Evolutionary conservation across 257 asterid species (phyloP).

Genomic region (Buddleja alternifolia): DNA sequence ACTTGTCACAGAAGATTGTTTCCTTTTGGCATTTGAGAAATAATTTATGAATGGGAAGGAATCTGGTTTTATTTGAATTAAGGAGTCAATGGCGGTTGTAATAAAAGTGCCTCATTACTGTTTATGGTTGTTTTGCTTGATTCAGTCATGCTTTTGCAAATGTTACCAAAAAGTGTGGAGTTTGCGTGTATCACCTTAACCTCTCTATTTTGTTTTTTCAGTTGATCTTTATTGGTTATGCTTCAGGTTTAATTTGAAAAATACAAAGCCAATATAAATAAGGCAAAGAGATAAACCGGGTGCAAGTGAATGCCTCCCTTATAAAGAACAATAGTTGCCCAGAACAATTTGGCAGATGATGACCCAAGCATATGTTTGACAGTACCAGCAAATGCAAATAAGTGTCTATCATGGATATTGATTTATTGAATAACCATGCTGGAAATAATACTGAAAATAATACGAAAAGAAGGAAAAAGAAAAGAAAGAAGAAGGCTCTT

Average conservation of each 20-base stretch:
- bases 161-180: slow-evolving; percentile 1
- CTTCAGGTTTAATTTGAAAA: slow-evolving; percentile 26
- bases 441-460: slow-evolving; percentile 17
- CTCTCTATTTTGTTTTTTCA: not conserved
- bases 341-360: slow-evolving; percentile 23
- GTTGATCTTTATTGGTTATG: slow-evolving; percentile 11
- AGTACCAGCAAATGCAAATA: slow-evolving; percentile 7
- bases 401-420: slow-evolving; percentile 18
- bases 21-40: not conserved
- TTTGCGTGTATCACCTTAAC: not conserved
- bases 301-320: slow-evolving; percentile 10
- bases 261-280: not conserved
- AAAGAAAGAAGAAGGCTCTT: slow-evolving; percentile 28
- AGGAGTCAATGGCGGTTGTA: not conserved
- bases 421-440: slow-evolving; percentile 18
- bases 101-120: not conserved
- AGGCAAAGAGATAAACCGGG: slow-evolving; percentile 14
- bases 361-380: not conserved
- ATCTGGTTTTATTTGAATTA: not conserved
- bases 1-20: slow-evolving; percentile 2
- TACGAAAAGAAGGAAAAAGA: slow-evolving; percentile 27
- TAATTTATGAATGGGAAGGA: slow-evolving; percentile 11
- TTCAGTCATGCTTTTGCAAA: not conserved
- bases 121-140: slow-evolving; percentile 4
- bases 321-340: not conserved